Conservation (phyloP, 108 stramenopile species). For the Nannochloropsis gaditana region DNA sequence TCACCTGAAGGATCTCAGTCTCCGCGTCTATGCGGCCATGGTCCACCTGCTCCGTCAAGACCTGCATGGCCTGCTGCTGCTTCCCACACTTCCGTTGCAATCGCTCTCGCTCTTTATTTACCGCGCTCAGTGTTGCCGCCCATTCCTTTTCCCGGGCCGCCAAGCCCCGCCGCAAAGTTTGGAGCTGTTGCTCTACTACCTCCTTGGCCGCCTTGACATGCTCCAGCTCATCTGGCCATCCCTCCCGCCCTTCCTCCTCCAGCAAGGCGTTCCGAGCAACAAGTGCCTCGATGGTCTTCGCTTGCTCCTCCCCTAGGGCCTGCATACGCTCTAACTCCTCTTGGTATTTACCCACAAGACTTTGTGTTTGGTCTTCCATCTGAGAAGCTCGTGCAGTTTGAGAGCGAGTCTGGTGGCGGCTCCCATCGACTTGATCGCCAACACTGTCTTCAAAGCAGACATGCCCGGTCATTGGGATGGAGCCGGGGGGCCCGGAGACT, state of each 20-base stretch:
- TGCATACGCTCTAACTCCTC: background rate
- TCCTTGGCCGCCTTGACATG: background rate
- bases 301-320: constrained; percentile 9
- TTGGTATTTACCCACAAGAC: background rate
- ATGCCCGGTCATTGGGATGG: background rate
- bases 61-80: background rate
- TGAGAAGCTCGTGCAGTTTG: background rate
- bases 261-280: background rate
- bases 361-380: background rate
- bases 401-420: background rate
- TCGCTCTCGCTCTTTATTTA: background rate
- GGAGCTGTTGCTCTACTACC: constrained; percentile 15
- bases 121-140: constrained; percentile 19
- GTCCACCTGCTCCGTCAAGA: constrained; percentile 4
- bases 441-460: background rate
- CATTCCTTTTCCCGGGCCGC: background rate
- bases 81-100: constrained; percentile 15
- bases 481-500: background rate
- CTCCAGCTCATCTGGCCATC: background rate
- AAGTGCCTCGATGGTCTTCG: constrained; percentile 6
- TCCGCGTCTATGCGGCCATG: background rate
- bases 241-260: background rate
- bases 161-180: background rate
- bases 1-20: too few relatives aligned
- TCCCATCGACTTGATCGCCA: background rate